Evolutionary conservation across 2,329 filamentous ascomycete genomes (phyloP), one percentile per base, ranked within the genome.

Genomic region (Venturia aucupariae): DNA sequence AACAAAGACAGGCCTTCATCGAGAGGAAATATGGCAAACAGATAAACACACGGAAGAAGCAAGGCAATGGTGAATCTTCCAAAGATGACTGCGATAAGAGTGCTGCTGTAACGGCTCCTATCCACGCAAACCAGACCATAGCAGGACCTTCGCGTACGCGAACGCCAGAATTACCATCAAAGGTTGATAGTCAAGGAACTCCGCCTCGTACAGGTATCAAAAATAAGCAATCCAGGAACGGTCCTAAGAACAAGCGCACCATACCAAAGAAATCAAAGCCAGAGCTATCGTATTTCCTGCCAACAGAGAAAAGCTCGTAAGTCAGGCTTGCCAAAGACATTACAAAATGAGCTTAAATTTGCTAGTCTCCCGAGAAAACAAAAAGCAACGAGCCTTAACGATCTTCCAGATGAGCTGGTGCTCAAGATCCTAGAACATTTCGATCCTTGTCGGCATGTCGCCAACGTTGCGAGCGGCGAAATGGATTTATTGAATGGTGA

Each of bases 341-440:
- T 13, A 7, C n/a, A 24, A n/a, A 2, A n/a, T 38, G 13, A 22
- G 7, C 13, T 19, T 32, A 17, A 6, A 15, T 54, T 35, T 3
- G 11, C 30, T 22, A 57, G 51, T n/a, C 27, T n/a, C 30, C 51
- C 27, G 15, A 32, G 51, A 35, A 57, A 35, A 11, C 15, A 15
- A 10, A 35, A 57, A 2, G 19, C 51, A 15, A 57, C 35, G 17
- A 60, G 59, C 32, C 24, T 60, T 32, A 38, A 60, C n/a, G 41
- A 41, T 13, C 59, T 60, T 42, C 35, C 59, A 15, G 41, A 44
- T 44, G 59, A 60, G n/a, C 17, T 60, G 59, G 38, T 60, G 15
- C 59, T 60, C 59, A 60, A 44, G n/a, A 60, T 60, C n/a, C 0
- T 44, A 44, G 38, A 42, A 27, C 38, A 60, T 41, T 60, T 60